These are phyloP conservation scores for Rhododendron henanense DNA, from an alignment of 148 eudicot genomes.

Conservation along the genomic window DNA sequence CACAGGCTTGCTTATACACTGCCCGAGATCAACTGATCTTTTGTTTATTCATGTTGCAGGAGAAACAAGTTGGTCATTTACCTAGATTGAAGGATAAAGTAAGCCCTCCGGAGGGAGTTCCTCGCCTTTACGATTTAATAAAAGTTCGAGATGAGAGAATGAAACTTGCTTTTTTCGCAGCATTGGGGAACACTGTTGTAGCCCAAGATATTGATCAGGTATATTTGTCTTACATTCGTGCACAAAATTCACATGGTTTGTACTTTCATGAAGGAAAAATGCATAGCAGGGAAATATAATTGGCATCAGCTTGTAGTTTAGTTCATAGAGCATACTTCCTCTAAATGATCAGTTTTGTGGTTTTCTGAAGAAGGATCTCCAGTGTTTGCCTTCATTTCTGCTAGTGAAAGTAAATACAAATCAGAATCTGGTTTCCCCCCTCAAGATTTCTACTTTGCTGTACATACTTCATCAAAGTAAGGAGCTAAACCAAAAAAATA, in stretches of 20 bases:
- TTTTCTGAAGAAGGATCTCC: neutral
- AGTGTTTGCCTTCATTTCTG: neutral
- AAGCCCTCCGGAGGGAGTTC: constrained; percentile 81
- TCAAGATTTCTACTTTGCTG: neutral
- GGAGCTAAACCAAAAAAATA: neutral
- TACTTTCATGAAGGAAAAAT: neutral
- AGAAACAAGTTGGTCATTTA: constrained; percentile 66
- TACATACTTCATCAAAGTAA: neutral
- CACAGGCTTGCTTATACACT: no score
- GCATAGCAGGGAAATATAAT: neutral
- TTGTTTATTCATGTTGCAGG: constrained; percentile 46
- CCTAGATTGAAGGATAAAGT: constrained; percentile 63
- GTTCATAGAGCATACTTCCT: no score
- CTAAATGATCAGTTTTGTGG: neutral
- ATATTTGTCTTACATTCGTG: neutral
- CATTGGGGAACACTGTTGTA: constrained; percentile 84
- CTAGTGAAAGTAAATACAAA: neutral
- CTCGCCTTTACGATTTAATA: constrained; percentile 81
- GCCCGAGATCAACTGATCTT: neutral
- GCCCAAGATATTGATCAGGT: constrained; percentile 93
- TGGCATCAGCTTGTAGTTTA: neutral
- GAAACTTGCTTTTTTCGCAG: constrained; percentile 81
- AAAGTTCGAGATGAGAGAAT: constrained; percentile 78
- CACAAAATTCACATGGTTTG: neutral
- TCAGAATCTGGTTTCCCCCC: neutral